phyloP scores from a whole-genome alignment of 2,329 filamentous ascomycete genomes.

The Penicillium occitanis region DNA sequence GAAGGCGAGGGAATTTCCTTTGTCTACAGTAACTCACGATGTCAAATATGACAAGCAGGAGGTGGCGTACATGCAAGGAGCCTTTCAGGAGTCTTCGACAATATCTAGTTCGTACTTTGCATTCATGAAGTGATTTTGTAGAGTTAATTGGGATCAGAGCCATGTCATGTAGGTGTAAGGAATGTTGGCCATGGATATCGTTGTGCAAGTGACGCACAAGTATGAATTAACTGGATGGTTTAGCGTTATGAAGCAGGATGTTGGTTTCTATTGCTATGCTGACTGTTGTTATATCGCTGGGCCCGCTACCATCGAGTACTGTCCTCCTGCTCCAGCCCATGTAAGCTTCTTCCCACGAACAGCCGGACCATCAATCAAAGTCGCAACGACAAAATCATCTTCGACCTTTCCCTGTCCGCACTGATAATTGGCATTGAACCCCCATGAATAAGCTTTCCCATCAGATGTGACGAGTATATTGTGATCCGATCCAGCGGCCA shows the following conservation, averaged over 20 bases:
- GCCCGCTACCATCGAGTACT: conserved; percentile 12
- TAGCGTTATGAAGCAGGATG: neutral
- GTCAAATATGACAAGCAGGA: neutral
- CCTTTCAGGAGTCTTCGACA: neutral
- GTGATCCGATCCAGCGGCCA: conserved; percentile 23
- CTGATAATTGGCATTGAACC: conserved; percentile 23
- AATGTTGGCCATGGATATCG: neutral
- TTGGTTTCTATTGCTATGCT: neutral
- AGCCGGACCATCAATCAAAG: conserved; percentile 20
- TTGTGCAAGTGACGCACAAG: neutral
- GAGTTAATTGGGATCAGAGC: neutral
- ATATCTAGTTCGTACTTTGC: neutral
- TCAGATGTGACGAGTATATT: conserved; percentile 22
- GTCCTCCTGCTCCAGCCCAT: conserved; percentile 24
- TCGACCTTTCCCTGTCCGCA: conserved; percentile 19
- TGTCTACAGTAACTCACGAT: too few species aligned
- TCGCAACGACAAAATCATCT: conserved; percentile 21
- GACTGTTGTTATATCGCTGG: neutral
- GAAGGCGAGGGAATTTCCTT: neutral
- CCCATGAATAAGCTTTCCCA: conserved; percentile 24
- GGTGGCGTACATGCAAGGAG: neutral
- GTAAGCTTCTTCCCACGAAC: conserved; percentile 21
- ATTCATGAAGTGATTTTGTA: neutral
- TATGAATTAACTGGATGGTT: neutral
- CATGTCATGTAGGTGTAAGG: neutral